Evolutionary conservation across 805 yeast species (phyloP).

Genomic region (Yamadazyma sp.): DNA sequence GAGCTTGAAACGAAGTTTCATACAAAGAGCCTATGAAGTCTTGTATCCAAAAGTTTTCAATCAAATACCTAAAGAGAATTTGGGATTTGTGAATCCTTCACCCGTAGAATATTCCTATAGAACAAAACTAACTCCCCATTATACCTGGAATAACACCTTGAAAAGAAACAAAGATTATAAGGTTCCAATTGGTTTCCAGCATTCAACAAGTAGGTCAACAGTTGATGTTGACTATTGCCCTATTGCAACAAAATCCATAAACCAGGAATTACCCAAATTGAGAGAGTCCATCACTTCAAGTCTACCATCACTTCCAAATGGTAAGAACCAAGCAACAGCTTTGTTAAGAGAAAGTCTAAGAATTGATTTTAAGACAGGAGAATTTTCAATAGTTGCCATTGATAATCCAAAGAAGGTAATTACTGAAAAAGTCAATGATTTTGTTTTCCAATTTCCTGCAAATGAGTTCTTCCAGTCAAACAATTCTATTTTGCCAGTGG

Average conservation of each 20-base stretch:
- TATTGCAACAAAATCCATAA: slow-evolving; percentile 32
- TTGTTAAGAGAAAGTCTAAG: slow-evolving; percentile 33
- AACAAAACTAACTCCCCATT: slow-evolving; percentile 42
- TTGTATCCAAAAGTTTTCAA: slow-evolving; percentile 27
- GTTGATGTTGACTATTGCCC: slow-evolving; percentile 37
- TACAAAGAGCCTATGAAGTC: slow-evolving; percentile 31
- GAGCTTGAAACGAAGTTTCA: slow-evolving; percentile 24
- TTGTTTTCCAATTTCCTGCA: slow-evolving; percentile 36
- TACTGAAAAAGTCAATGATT: slow-evolving; percentile 34
- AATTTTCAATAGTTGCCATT: slow-evolving; percentile 21
- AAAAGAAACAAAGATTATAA: neutral
- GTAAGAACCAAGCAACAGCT: too few relatives aligned
- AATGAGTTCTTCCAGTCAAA: slow-evolving; percentile 42
- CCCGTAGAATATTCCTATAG: slow-evolving; percentile 39
- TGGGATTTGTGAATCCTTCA: slow-evolving; percentile 30
- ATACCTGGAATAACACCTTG: slow-evolving; percentile 13
- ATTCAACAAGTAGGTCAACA: too few relatives aligned
- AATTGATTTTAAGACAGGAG: slow-evolving; percentile 29
- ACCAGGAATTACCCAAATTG: slow-evolving; percentile 18
- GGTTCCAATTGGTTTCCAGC: slow-evolving; percentile 28
- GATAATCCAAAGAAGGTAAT: slow-evolving; percentile 24
- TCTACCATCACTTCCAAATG: too few relatives aligned
- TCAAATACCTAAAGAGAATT: slow-evolving; percentile 5
- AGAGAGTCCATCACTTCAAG: too few relatives aligned
- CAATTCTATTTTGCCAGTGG: slow-evolving; percentile 30